These are phyloP conservation scores for Juglanconis sp. DNA, from an alignment of 2,329 filamentous ascomycete species.

Conservation along the genomic window DNA sequence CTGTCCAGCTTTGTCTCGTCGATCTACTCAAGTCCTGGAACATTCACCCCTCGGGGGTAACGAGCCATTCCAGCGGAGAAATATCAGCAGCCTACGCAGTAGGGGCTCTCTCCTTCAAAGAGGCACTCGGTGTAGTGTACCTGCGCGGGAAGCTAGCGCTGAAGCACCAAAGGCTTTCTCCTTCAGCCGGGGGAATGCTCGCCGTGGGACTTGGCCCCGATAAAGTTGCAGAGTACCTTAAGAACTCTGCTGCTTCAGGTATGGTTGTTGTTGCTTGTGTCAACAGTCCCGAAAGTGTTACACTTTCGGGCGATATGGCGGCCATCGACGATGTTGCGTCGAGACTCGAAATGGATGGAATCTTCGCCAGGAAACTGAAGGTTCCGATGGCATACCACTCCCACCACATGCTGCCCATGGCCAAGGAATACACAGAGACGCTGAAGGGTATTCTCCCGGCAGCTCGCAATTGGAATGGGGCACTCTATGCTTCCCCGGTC, in stretches of 20 bases:
- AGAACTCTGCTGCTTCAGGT: background rate
- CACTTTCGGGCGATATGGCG: conserved; percentile 29
- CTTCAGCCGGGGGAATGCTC: background rate
- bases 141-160: background rate
- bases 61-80: conserved; percentile 39
- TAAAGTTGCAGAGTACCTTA: conserved; percentile 1
- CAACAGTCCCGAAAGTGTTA: conserved; percentile 28
- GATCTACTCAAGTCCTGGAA: conserved; percentile 31
- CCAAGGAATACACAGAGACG: conserved; percentile 20
- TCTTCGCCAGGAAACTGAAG: conserved; percentile 27
- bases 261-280: conserved; percentile 9
- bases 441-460: background rate
- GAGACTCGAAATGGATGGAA: conserved; percentile 22
- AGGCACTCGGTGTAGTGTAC: background rate
- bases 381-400: conserved; percentile 31
- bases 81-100: conserved; percentile 38
- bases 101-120: conserved; percentile 12
- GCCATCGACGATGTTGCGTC: conserved; percentile 25
- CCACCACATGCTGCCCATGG: conserved; percentile 24
- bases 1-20: conserved; percentile 42
- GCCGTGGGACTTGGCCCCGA: background rate
- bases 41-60: conserved; percentile 29
- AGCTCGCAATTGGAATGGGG: background rate
- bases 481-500: background rate
- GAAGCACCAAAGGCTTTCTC: conserved; percentile 13